Evolutionary conservation across 1,284 basidiomycete species (phyloP), one percentile per base, ranked within the genome.

Genomic region (Cutaneotrichosporon cavernicola): DNA sequence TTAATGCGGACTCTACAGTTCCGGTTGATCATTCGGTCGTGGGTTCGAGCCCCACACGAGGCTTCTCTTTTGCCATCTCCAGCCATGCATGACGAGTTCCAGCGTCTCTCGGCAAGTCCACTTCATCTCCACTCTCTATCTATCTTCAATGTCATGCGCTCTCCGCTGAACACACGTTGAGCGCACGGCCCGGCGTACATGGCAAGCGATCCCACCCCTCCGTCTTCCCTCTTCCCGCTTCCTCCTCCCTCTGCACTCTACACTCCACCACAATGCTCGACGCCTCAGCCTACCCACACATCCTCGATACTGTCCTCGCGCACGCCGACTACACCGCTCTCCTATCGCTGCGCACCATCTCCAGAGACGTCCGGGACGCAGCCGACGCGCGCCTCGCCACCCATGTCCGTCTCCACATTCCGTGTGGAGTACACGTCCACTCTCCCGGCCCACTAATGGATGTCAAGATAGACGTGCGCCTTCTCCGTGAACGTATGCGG

Each of bases 21-120:
- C 55, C 55, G 58, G 50, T 52, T 60, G 58, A 60, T 60, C 58
- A 52, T 31, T 38, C 58, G 58, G 58, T 53, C 58, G 58, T 60
- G 58, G 58, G 58, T 60, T 60, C 58, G 58, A 60, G 58, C 58
- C 58, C 58, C 58, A 60, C 58, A 60, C 58, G 58, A 60, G 58
- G 58, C 58, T 60, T 46, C 9, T 52, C 31, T 52, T 52, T 52
- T 52, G 51, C 22, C 11, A 26, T 26, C 26, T 3, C n/a, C n/a
- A n/a, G n/a, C n/a, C n/a, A 8, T 49, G 46, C 46, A 21, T n/a
- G 8, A 22, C 47, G 5, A 2, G 8, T 22, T 26, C 49, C 7
- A 50, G 22, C 49, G 4, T 16, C 22, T 9, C 2, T 5, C 26
- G 18, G 43, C 43, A 46, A 5, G 16, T 50, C 49, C 14, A 5